Evolutionary conservation across 2,329 filamentous ascomycete genomes (phyloP), one percentile per base, ranked within the genome.

Genomic region (Ceratocystis harringtonii): DNA sequence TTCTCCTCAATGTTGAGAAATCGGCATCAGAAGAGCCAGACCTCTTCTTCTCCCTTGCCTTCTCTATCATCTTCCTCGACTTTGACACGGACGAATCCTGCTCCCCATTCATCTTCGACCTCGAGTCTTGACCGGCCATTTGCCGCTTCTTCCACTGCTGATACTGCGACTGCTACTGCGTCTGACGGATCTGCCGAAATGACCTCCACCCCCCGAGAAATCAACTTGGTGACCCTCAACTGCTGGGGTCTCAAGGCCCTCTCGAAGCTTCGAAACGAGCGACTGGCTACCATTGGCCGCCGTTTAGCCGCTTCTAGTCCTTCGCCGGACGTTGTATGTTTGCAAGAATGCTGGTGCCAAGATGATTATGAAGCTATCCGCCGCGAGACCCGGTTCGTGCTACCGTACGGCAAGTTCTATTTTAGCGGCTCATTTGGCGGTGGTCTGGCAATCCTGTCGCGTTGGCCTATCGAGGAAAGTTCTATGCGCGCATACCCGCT

Each of bases 171-270:
- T 36, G 22, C 63, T 55, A 19, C 61, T 30, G 12, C 41, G 68
- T 70, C 72, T 65, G 69, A 71, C 5, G 52, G 63, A n/a, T 74
- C 72, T 69, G 83, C 81, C 19, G 77, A 44, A 43, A 64, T 63
- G 55, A 36, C 77, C 17, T 25, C 55, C 12, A 28, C 44, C 19
- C 63, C 63, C 17, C 45, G n/a, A 41, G 81, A 86, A 66, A 82
- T 97, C 73, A 87, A 88, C 72, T 80, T 97, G 70, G 78, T 96
- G 69, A 94, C 90, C 3, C 84, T 96, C 74, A 99, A 99, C 76
- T 96, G 91, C 83, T 97, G 94, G 92, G 94, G 94, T 63, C 84
- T 97, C 68, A 92, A 95, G 72, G 90, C 85, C 77, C 81, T 97
- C 72, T 86, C 92, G 63, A 86, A 86, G 69, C 83, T 89, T 70